A percentile compares a stretch with the other conserved stretches of the same genome.
These are phyloP conservation scores for Penicillium polonicum DNA, from an alignment of 2,329 filamentous ascomycete species.

Conservation along the genomic window DNA sequence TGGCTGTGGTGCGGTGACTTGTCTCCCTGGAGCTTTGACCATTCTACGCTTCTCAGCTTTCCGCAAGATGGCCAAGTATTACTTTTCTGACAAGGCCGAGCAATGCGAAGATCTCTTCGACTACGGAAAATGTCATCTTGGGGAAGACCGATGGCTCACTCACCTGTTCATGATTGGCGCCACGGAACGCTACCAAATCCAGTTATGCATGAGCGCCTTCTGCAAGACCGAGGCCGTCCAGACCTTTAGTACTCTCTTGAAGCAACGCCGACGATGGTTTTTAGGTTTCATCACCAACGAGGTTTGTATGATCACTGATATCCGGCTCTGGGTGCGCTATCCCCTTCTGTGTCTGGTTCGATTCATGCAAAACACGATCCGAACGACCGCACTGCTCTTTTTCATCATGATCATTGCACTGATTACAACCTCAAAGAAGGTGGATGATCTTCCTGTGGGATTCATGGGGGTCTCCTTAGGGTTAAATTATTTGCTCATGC, in stretches of 20 bases:
- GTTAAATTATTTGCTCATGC: constrained; percentile 91
- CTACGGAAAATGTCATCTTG: constrained; percentile 91
- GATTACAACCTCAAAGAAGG: constrained; percentile 75
- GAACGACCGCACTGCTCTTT: constrained; percentile 89
- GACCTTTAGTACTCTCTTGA: constrained; percentile 78
- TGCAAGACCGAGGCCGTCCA: constrained; percentile 98
- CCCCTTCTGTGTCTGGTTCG: constrained; percentile 81
- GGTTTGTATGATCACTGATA: constrained; percentile 95
- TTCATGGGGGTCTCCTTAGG: constrained; percentile 92
- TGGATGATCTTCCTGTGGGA: constrained; percentile 79
- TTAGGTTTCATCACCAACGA: constrained; percentile 97
- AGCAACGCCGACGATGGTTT: constrained; percentile 95
- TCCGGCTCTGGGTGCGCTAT: constrained; percentile 86
- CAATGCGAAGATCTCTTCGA: constrained; percentile 95
- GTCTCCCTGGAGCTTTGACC: constrained; percentile 89
- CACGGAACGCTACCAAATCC: constrained; percentile 88
- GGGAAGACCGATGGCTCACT: constrained; percentile 94
- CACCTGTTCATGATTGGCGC: constrained; percentile 99
- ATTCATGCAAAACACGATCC: constrained; percentile 94
- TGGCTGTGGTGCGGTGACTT: constrained; percentile 89
- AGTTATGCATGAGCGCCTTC: constrained; percentile 96
- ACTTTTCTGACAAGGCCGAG: constrained; percentile 95
- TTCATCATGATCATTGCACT: constrained; percentile 90
- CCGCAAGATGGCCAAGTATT: constrained; percentile 94
- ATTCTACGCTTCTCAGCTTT: constrained; percentile 96